Conservation (phyloP, 1,139 yeast species). For the Blastobotrys ciferrii region DNA sequence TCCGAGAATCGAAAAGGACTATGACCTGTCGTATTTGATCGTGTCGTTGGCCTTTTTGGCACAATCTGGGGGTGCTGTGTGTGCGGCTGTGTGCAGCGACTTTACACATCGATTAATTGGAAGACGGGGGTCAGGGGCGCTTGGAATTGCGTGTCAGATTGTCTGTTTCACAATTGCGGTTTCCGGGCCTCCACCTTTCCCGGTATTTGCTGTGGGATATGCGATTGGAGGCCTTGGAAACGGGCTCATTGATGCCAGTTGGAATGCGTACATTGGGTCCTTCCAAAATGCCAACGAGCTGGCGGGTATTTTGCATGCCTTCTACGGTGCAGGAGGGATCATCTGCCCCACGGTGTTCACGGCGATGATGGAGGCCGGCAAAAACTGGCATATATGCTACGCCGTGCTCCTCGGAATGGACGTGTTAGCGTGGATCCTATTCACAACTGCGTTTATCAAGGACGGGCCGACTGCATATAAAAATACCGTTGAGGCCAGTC, state of each 20-base stretch:
- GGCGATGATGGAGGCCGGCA: conserved; percentile 46
- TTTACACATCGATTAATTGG: conserved; percentile 44
- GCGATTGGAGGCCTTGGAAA: conserved; percentile 59
- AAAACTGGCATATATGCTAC: conserved; percentile 54
- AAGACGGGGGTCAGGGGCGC: conserved; percentile 38
- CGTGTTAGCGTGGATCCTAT: conserved; percentile 18
- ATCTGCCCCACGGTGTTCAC: conserved; percentile 58
- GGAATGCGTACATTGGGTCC: conserved; percentile 54
- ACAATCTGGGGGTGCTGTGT: conserved; percentile 37
- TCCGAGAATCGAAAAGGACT: conserved; percentile 26
- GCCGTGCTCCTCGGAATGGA: conserved; percentile 44
- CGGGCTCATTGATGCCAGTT: conserved; percentile 53
- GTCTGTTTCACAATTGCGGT: conserved; percentile 44
- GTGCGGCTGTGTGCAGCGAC: conserved; percentile 39
- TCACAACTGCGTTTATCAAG: conserved; percentile 20
- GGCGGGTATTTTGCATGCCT: conserved; percentile 55
- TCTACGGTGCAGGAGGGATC: conserved; percentile 63
- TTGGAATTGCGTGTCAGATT: conserved; percentile 41
- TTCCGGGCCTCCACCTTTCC: conserved; percentile 38
- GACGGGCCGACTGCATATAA: conserved; percentile 20
- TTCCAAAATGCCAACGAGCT: conserved; percentile 48
- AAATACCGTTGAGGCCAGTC: not conserved
- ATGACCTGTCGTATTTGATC: conserved; percentile 27
- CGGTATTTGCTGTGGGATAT: conserved; percentile 49
- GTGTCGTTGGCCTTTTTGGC: conserved; percentile 31